Conservation (phyloP, 1,139 yeast genomes). For the Yamadazyma pseudoaaseri region DNA sequence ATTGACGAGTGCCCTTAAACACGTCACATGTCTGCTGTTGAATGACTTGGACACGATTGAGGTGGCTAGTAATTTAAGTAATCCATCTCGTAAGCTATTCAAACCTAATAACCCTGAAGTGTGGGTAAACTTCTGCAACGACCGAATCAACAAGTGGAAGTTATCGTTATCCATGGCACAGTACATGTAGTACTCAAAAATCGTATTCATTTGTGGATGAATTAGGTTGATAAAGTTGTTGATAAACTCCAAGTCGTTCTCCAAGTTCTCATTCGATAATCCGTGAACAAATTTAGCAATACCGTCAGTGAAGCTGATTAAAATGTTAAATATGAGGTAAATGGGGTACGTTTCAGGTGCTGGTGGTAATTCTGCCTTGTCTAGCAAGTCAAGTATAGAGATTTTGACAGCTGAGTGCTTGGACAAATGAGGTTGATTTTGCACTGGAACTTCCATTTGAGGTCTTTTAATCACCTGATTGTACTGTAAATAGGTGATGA, state of each 20-base stretch:
- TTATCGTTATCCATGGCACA: slow-evolving; percentile 67
- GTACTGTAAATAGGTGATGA: slow-evolving; percentile 28
- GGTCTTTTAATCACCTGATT: slow-evolving; percentile 37
- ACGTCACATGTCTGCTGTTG: slow-evolving; percentile 65
- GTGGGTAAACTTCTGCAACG: slow-evolving; percentile 79
- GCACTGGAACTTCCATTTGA: slow-evolving; percentile 8
- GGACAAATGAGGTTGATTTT: slow-evolving; percentile 19
- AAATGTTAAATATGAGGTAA: slow-evolving; percentile 55
- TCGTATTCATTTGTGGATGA: slow-evolving; percentile 45
- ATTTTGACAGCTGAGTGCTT: slow-evolving; percentile 42
- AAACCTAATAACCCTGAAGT: slow-evolving; percentile 75
- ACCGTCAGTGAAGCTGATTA: slow-evolving; percentile 65
- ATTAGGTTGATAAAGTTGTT: slow-evolving; percentile 40
- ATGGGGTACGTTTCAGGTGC: slow-evolving; percentile 64
- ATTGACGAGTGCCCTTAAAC: slow-evolving; percentile 75
- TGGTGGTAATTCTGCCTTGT: slow-evolving; percentile 64
- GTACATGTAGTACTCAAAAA: slow-evolving; percentile 55
- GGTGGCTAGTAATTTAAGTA: slow-evolving; percentile 56
- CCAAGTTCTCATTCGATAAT: slow-evolving; percentile 33
- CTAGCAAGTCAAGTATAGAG: slow-evolving; percentile 70
- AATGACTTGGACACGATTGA: slow-evolving; percentile 39
- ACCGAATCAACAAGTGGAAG: slow-evolving; percentile 61
- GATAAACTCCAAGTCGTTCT: slow-evolving; percentile 36
- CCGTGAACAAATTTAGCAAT: slow-evolving; percentile 54
- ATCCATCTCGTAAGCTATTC: slow-evolving; percentile 54